Percentiles rank a stretch among this genome's conserved stretches.
Conservation (phyloP, 257 asterid genomes). For the Fraxinus americana region DNA sequence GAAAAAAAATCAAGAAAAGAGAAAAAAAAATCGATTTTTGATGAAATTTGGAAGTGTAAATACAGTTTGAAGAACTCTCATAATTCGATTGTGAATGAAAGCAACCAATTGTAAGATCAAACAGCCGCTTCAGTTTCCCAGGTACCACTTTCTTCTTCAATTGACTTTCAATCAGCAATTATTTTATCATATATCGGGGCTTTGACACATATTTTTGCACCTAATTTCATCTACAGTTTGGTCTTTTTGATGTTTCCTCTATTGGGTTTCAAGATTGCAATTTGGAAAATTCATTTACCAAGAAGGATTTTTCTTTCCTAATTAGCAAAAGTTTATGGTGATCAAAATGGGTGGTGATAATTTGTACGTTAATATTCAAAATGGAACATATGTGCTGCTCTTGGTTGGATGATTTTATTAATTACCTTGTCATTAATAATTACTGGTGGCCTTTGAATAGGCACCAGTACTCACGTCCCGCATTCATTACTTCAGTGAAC, state of each 20-base stretch:
- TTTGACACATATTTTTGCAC: not conserved
- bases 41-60: not conserved
- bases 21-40: too few species aligned
- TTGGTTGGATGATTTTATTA: not conserved
- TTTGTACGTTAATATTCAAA: not conserved
- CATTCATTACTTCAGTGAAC: too few species aligned
- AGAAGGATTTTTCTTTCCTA: not conserved
- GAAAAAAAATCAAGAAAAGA: too few species aligned
- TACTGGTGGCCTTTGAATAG: not conserved
- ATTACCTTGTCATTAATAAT: not conserved
- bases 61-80: not conserved
- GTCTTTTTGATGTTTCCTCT: not conserved
- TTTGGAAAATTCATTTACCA: not conserved
- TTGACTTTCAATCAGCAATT: not conserved
- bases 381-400: not conserved
- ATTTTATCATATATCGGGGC: not conserved
- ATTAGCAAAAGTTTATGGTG: not conserved
- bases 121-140: not conserved
- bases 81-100: not conserved
- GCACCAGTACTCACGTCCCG: not conserved
- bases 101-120: not conserved
- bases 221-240: not conserved
- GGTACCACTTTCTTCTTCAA: not conserved
- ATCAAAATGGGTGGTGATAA: not conserved
- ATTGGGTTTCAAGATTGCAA: not conserved